Base-by-base conservation (phyloP, 768 basidiomycete species). In the Tremella mesenterica region DNA sequence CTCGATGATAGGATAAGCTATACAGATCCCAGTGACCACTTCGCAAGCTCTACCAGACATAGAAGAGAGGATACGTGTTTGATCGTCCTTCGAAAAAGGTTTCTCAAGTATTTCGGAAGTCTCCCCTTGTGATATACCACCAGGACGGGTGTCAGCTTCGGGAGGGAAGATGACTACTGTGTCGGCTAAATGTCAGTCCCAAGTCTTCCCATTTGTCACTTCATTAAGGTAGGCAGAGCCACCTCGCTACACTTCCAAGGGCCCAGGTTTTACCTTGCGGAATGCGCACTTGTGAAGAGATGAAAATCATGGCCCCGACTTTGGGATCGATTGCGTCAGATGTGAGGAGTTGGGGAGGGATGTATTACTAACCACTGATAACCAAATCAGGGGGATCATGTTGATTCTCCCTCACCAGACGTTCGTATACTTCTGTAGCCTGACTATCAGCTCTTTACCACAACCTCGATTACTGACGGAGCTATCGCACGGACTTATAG, bases 31-130 rank as follows among this genome's bases (percentile, higher is more conserved):
- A 0, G 92, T 96, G 20, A 95, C 88, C 20, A 96, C 89, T 70
- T 93, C 87, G 61, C 91, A 93, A 0, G 83, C 80, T 45, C 80
- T 78, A 6, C 90, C 93, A 47, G 91, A 90, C 58, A 95, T 76
- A 54, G 90, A 86, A 44, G 85, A 75, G 50, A 99, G 77, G 87
- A 90, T 93, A 21, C 86, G 80, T 44, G 86, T 66, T 50, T 75
- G 73, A 55, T 96, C 92, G 26, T 76, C 81, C 64, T 86, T 85
- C 8, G 80, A 80, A 0, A 56, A 43, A 0, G 95, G 95, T 69
- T 97, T 99, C 74, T 99, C 95, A 1, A 97, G 76, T 6, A 97
- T 76, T 47, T 89, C 86, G 52, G 88, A 88, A 1, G 67, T 70
- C 23, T 76, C 70, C 23, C 63, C 64, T 25, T 60, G 56, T 18